Conservation (phyloP, 306 rosid genomes). For the Dalbergia cultrata region DNA sequence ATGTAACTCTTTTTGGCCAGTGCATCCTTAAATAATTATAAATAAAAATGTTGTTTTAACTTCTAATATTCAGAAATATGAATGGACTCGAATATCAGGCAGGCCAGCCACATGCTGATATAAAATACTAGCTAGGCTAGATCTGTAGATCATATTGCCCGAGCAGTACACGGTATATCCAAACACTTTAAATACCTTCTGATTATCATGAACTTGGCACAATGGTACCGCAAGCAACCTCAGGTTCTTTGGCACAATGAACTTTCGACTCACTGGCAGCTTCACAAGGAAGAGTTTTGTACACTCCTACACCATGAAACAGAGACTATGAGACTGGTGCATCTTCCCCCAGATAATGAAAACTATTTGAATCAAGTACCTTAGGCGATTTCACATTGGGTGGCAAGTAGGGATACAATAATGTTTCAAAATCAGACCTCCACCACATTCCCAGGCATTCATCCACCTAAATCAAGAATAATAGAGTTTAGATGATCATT, state of each 20-base stretch:
- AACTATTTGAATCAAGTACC: conserved; percentile 55
- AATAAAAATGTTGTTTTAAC: background rate
- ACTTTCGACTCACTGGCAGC: conserved; percentile 75
- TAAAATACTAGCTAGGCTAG: background rate
- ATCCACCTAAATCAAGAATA: conserved; percentile 64
- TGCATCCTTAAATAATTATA: background rate
- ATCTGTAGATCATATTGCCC: background rate
- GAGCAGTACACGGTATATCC: background rate
- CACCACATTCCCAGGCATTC: conserved; percentile 94
- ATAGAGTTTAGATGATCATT: background rate
- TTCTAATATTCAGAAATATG: background rate
- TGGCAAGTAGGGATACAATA: conserved; percentile 69
- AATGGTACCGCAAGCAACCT: conserved; percentile 87
- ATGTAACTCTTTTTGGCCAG: conserved; percentile 3
- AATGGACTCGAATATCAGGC: background rate
- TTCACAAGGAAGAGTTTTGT: conserved; percentile 81
- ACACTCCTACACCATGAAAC: conserved; percentile 68
- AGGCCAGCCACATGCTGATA: background rate
- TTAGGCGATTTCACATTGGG: conserved; percentile 65
- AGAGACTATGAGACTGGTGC: conserved; percentile 31
- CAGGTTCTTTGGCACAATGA: conserved; percentile 77
- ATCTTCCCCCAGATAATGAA: conserved; percentile 24
- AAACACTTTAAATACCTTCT: conserved; percentile 55
- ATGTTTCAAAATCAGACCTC: conserved; percentile 81
- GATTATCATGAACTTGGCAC: conserved; percentile 81